Conservation (phyloP, 306 rosid genomes). For the Quercus parvula region DNA sequence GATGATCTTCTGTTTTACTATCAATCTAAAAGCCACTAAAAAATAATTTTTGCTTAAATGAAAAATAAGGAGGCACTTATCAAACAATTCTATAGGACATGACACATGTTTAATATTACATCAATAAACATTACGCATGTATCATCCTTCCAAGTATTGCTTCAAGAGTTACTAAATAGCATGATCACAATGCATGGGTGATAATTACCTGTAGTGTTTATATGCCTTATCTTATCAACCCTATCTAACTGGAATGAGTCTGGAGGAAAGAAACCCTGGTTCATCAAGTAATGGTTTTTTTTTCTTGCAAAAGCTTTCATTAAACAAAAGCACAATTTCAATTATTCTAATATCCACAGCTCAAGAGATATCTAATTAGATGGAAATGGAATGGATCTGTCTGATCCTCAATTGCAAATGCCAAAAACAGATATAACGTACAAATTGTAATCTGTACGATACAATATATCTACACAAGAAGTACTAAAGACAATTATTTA, state of each 20-base stretch:
- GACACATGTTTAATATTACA: neutral
- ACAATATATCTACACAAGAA: too few species aligned
- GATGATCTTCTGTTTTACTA: too few species aligned
- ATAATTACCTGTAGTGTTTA: constrained; percentile 67
- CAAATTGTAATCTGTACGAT: too few species aligned
- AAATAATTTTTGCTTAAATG: neutral
- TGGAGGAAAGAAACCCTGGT: constrained; percentile 80
- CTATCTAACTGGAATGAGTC: constrained; percentile 81
- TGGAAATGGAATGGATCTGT: neutral
- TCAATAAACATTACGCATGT: neutral
- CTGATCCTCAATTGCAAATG: neutral
- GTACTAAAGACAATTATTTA: neutral
- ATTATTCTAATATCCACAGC: neutral
- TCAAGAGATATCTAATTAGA: neutral
- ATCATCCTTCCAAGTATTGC: neutral
- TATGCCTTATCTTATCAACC: constrained; percentile 79
- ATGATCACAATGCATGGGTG: neutral
- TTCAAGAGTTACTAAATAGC: neutral
- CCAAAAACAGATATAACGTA: too few species aligned
- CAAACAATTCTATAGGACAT: neutral
- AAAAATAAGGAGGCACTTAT: neutral
- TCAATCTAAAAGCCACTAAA: too few species aligned
- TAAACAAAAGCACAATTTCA: constrained; percentile 9
- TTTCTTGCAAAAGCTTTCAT: constrained; percentile 88
- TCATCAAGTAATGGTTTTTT: constrained; percentile 89